Conservation (phyloP, 352 stramenopile species). For the Phytopythium kandeliae region DNA sequence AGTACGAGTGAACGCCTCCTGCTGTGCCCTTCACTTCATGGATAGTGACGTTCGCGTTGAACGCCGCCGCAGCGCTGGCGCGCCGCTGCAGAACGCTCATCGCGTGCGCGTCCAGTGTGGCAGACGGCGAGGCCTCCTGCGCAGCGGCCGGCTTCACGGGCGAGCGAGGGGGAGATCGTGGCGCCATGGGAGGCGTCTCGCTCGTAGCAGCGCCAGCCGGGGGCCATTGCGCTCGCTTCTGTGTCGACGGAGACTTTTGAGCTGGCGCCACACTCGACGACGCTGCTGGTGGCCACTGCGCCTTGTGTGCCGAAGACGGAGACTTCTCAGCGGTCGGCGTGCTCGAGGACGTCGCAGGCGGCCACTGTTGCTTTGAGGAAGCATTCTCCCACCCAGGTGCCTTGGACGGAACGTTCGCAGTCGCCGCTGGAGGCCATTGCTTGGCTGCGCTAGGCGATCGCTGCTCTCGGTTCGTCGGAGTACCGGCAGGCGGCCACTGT, state of each 20-base stretch:
- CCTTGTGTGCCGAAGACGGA: conserved; percentile 12
- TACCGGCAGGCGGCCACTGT: neutral
- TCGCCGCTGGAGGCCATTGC: neutral
- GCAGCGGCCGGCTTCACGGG: conserved; percentile 6
- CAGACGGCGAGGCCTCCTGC: conserved; percentile 9
- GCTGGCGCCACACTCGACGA: conserved; percentile 6
- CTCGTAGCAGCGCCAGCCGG: conserved; percentile 16
- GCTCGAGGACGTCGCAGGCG: conserved; percentile 18
- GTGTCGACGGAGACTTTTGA: conserved; percentile 31
- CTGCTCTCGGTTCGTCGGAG: neutral
- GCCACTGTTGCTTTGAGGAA: conserved; percentile 28
- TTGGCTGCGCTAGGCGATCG: neutral
- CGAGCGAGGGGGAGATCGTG: conserved; percentile 19
- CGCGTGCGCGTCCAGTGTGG: conserved; percentile 36
- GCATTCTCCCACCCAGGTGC: conserved; percentile 1
- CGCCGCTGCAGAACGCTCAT: conserved; percentile 58
- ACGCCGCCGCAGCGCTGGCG: conserved; percentile 46
- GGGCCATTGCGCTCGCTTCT: conserved; percentile 48
- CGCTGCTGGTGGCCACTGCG: conserved; percentile 27
- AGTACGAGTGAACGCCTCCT: conserved; percentile 83
- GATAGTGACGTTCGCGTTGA: conserved; percentile 61
- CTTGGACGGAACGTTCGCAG: neutral
- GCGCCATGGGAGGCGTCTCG: conserved; percentile 12
- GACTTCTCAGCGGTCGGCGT: conserved; percentile 11
- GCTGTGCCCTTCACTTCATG: conserved; percentile 77